Evolutionary conservation across 2,329 filamentous ascomycete genomes (phyloP), one percentile per base, ranked within the genome.

Genomic region (Fusarium sp.): DNA sequence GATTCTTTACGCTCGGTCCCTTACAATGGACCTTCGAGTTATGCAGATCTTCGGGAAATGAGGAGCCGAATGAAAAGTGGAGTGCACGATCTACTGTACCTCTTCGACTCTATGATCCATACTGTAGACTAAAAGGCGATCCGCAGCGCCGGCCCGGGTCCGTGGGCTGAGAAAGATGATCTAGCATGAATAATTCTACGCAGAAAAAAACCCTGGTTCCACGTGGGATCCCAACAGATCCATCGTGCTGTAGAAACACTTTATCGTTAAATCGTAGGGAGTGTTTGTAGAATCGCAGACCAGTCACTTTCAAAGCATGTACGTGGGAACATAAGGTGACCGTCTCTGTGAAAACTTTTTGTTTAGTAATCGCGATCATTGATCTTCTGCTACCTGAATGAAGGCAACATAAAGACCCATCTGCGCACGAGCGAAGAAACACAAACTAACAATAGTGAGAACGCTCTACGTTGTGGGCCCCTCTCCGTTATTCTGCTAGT

Each of bases 331-430:
- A 10, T 2, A 34, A 6, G 9, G n/a, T n/a, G 10, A 6, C 3
- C 2, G 3, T n/a, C 10, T n/a, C 11, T 10, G 3, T 11, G 0
- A 5, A 5, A 37, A 6, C 9, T 10, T 2, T 10, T 16, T 3
- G 2, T 37, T 11, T n/a, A n/a, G 34, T 11, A 37, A 37, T 10
- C 5, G 10, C 16, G 2, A 25, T 6, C 9, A 45, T 45, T 24
- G 9, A 45, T 14, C 45, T 30, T 29, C 25, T 20, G 9, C 25
- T 47, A 10, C 45, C 3, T 14, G 14, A 10, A 16, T 20, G 12
- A 16, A 16, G 18, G 11, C 22, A 25, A 10, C 2, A 25, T 51
- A 13, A 37, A 37, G 24, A 51, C 9, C 30, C 22, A 30, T 51
- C 30, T 8, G 48, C 14, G 48, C 48, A 51, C 20, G 48, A 16